Evolutionary conservation across 2,329 filamentous ascomycete genomes (phyloP), one percentile per base, ranked within the genome.

Genomic region (Penicillium sclerotiorum): DNA sequence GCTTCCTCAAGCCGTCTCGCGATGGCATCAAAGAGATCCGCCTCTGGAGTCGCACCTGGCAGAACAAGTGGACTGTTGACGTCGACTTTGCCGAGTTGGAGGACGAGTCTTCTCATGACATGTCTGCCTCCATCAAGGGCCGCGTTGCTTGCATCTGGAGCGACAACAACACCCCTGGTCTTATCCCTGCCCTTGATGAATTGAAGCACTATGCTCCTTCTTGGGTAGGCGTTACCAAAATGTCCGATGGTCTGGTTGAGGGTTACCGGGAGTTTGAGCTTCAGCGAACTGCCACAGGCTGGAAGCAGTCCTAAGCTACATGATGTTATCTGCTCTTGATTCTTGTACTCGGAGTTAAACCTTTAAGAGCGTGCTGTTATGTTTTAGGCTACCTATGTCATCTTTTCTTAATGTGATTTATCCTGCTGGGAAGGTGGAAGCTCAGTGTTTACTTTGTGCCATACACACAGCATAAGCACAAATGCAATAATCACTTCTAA

Each of bases 131-230:
- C 4, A 39, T 90, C 27, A 79, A 78, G 56, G 89, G 91, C 1
- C 80, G 75, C 27, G 84, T 92, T 1, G 79, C 86, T 13, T 97
- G 94, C 71, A 76, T 89, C 25, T 97, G 92, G 91, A 90, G 87
- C 62, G 94, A 99, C 73, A 85, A 83, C 37, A 96, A 96, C 63
- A 73, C 76, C 28, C 70, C 73, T 2, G 86, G 83, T 3, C 78
- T 79, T 1, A 91, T 97, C 40, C 92, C 93, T 0, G 92, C 92
- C 1, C 81, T 93, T 44, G 88, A 94, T 60, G 92, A 97, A 72
- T 78, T 89, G 41, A 76, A 81, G 59, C 81, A 85, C 66, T 96
- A 85, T 71, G 80, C 85, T 59, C 94, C 94, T 1, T 75, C 78
- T 4, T 99, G 94, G 94, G 84, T 85, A 6, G 85, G 86, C 8